A percentile compares a stretch with the other conserved stretches of the same genome.
Evolutionary conservation across 305 asterid species (phyloP).

Genomic region (Stenogyne calaminthoides): DNA sequence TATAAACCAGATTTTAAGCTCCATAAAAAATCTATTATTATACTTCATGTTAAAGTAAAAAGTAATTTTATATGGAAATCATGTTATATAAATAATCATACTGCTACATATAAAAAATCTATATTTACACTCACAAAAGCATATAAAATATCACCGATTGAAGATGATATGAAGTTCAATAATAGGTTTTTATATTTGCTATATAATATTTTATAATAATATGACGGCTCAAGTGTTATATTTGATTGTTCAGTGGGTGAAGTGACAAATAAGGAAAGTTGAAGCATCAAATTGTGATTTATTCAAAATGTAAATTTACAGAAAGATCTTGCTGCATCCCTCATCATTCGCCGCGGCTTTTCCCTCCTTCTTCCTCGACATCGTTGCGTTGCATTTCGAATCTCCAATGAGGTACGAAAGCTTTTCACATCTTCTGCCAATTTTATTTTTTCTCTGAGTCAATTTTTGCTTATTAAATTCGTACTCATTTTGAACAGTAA

Average conservation of each 20-base stretch:
- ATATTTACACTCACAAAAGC: no score
- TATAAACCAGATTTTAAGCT: no score
- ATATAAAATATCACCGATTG: no score
- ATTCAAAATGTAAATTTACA: constrained; percentile 1
- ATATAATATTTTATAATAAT: no score
- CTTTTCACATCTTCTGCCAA: not conserved
- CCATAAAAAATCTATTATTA: no score
- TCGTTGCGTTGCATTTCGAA: constrained; percentile 22
- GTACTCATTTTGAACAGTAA: not conserved
- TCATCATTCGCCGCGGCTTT: constrained; percentile 8
- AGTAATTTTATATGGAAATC: no score
- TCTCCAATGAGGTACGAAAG: constrained; percentile 32
- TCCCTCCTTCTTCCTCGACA: constrained; percentile 7
- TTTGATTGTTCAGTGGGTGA: not conserved
- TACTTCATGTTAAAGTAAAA: no score
- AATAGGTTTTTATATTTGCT: no score
- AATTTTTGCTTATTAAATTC: not conserved
- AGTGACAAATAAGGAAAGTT: not conserved
- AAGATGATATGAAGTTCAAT: no score
- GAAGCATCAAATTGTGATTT: constrained; percentile 24
- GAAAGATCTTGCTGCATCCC: constrained; percentile 26
- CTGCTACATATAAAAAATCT: no score
- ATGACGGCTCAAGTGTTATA: not conserved
- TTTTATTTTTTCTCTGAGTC: not conserved
- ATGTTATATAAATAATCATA: no score